These are phyloP conservation scores for Chytriomyces sp. DNA, from an alignment of 192 early-diverging fungal genomes.

Conservation along the genomic window DNA sequence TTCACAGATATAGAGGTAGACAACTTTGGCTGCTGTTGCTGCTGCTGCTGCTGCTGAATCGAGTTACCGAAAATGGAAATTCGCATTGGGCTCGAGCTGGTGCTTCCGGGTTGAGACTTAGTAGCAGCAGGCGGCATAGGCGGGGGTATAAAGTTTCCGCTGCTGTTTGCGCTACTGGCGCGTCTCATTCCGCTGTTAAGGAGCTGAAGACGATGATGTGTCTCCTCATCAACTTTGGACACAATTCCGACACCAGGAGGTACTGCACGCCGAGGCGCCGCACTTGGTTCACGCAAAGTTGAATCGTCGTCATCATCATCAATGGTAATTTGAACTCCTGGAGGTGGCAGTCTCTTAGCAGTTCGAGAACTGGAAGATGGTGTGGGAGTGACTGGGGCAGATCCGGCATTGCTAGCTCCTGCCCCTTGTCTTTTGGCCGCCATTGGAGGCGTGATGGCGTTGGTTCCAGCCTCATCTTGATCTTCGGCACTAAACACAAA, in stretches of 20 bases:
- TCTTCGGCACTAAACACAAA: slow-evolving; percentile 1
- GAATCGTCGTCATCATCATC: not conserved
- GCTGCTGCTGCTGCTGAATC: not conserved
- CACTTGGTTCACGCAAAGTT: not conserved
- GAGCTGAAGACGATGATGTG: not conserved
- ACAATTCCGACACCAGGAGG: slow-evolving; percentile 9
- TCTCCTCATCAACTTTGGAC: slow-evolving; percentile 4
- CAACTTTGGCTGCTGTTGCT: too few relatives aligned
- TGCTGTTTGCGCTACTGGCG: not conserved
- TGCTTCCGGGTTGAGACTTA: not conserved
- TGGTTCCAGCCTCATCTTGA: not conserved
- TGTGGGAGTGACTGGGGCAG: not conserved
- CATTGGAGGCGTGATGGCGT: not conserved
- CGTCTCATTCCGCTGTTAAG: not conserved
- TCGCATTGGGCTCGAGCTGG: not conserved
- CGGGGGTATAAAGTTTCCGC: not conserved
- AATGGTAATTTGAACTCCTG: not conserved
- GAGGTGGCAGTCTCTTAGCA: not conserved
- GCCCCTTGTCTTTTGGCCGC: too few relatives aligned
- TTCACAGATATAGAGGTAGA: too few relatives aligned
- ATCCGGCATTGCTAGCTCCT: not conserved
- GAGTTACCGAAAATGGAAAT: not conserved
- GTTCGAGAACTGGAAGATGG: not conserved
- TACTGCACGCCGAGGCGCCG: not conserved
- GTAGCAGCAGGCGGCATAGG: not conserved